Evolutionary conservation across 2,329 filamentous ascomycete genomes (phyloP).

Genomic region (Fusarium solani-melongenae): DNA sequence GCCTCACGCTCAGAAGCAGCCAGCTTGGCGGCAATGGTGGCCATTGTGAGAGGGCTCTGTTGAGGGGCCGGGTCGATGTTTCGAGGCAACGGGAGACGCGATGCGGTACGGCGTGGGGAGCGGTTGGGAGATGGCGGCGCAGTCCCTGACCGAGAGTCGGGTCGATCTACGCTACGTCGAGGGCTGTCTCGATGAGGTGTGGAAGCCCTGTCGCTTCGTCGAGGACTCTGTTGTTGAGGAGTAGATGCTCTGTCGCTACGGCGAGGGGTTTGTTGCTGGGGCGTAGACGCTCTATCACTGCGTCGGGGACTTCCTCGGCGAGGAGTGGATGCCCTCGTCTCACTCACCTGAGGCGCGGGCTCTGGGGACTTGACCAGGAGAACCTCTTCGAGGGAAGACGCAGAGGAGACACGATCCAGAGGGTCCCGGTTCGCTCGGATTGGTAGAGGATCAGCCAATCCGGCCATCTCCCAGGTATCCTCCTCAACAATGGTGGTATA

Average conservation of each 20-base stretch:
- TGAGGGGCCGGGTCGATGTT: conserved; percentile 54
- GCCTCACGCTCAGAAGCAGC: conserved; percentile 73
- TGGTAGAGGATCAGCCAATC: conserved; percentile 32
- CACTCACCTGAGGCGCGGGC: conserved; percentile 13
- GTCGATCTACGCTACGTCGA: conserved; percentile 15
- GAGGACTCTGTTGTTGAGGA: conserved; percentile 1
- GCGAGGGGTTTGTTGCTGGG: conserved; percentile 16
- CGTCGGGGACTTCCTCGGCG: conserved; percentile 18
- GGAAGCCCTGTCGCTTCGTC: conserved; percentile 8
- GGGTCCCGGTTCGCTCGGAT: conserved; percentile 7
- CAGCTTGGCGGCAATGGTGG: conserved; percentile 71
- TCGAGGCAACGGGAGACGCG: conserved; percentile 47
- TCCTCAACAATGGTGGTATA: conserved; percentile 62
- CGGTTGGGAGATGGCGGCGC: conserved; percentile 25
- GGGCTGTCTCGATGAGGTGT: conserved; percentile 34
- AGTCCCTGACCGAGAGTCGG: conserved; percentile 24
- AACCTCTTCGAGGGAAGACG: conserved; percentile 49
- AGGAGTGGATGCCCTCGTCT: conserved; percentile 15
- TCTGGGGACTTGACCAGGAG: conserved; percentile 44
- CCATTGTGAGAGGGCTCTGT: conserved; percentile 70
- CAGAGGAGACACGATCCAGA: conserved; percentile 43
- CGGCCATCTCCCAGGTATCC: conserved; percentile 56
- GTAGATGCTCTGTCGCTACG: conserved; percentile 2
- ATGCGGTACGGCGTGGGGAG: conserved; percentile 34
- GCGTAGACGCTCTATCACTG: neutral